Base-by-base conservation (phyloP, 768 basidiomycete species). In the Mycena amicta region DNA sequence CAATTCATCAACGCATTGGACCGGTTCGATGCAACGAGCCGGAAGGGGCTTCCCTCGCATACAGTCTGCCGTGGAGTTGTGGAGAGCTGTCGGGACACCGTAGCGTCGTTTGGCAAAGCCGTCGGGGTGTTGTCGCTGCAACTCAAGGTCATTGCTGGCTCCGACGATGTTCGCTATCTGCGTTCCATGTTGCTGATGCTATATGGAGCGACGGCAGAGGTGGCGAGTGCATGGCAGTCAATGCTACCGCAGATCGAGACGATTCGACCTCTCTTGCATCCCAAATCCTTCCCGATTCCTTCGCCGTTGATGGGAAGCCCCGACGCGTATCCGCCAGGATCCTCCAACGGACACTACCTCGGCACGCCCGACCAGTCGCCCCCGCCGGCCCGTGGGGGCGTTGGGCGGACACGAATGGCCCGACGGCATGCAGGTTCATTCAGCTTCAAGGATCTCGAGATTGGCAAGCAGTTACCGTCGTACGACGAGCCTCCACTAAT, bases 371-470 rank as follows among this genome's bases (percentile, higher is more conserved):
- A 55, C 12, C 52, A 57, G 13, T 43, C 61, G 4, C 49, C 55
- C 29, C 57, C 59, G 41, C 40, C 51, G 4, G 27, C 28, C 41
- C 26, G 49, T 26, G 49, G 53, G 30, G 41, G 50, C 39, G 64
- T 55, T 56, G 80, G 73, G 55, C 79, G 81, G 59, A 72, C 71
- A 25, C 85, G 85, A 26, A 87, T 82, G 50, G 81, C 84, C 23
- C 80, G 94, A 43, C 81, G 95, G 33, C 91, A 96, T 70, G 95
- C 92, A 4, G 95, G 95, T n/a, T 96, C 95, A 3, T 98, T 96
- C 75, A 96, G 95, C 60, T 87, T 82, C 25, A 90, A 93, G 68
- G 95, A 97, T 69, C 90, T 96, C 5, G 89, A 96, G 68, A 86
- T 92, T 51, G 95, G 95, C 39, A 92, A 88, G 72, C 78, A 83